phyloP scores from a whole-genome alignment of 2,329 filamentous ascomycete species.

The Pseudogymnoascus sp. region DNA sequence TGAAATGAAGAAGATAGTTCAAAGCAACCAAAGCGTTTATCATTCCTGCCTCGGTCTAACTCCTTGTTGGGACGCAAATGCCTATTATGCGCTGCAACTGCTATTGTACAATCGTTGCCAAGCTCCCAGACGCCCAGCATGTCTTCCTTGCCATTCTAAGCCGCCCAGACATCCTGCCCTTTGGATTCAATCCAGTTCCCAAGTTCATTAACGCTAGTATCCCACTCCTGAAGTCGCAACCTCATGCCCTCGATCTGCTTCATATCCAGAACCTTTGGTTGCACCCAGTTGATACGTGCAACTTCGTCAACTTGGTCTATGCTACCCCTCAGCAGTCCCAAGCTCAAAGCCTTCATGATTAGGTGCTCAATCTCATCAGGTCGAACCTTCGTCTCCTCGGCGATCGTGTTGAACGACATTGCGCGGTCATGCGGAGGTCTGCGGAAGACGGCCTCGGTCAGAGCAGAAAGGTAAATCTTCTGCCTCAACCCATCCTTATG shows the following conservation, averaged over 20 bases:
- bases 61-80: slow-evolving; percentile 8
- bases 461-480: slow-evolving; percentile 93
- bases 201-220: slow-evolving; percentile 88
- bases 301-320: slow-evolving; percentile 96
- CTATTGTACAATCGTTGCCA: slow-evolving; percentile 12
- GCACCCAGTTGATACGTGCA: slow-evolving; percentile 95
- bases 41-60: slow-evolving; percentile 8
- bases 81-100: slow-evolving; percentile 9
- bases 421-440: slow-evolving; percentile 90
- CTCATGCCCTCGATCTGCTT: slow-evolving; percentile 92
- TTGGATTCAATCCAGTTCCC: slow-evolving; percentile 95
- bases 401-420: slow-evolving; percentile 85
- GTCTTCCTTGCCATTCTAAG: slow-evolving; percentile 38
- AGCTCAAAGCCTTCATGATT: slow-evolving; percentile 96
- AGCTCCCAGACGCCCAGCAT: slow-evolving; percentile 17
- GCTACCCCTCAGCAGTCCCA: slow-evolving; percentile 81
- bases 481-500: slow-evolving; percentile 83
- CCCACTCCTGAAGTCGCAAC: slow-evolving; percentile 83
- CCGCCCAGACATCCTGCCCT: slow-evolving; percentile 93
- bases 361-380: slow-evolving; percentile 92
- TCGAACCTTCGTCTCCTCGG: slow-evolving; percentile 84
- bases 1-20: slow-evolving; percentile 1
- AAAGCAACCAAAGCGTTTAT: slow-evolving; percentile 6
- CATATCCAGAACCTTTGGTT: slow-evolving; percentile 95
- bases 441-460: slow-evolving; percentile 94